These are phyloP conservation scores for Eimeria praecox DNA, from an alignment of 169 alveolate genomes.

Conservation along the genomic window DNA sequence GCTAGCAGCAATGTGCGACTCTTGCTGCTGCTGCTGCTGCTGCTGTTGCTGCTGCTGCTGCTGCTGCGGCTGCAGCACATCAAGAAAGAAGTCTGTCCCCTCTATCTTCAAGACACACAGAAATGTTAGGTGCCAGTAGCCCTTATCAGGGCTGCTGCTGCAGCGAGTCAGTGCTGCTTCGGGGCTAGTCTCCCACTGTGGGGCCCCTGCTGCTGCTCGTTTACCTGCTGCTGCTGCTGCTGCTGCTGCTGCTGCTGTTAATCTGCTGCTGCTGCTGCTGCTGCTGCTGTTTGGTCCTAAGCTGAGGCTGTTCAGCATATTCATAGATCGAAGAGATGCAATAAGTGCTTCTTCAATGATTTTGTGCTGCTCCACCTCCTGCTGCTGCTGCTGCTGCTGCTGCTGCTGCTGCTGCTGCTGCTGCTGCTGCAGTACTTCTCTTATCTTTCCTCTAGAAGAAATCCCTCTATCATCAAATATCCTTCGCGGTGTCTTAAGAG, in stretches of 20 bases:
- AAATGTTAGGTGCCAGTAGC: slow-evolving; percentile 72
- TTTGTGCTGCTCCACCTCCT: not conserved
- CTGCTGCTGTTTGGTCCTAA: not conserved
- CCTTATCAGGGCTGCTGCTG: slow-evolving; percentile 60
- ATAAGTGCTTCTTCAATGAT: slow-evolving; percentile 13
- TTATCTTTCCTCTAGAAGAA: not conserved
- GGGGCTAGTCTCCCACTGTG: slow-evolving; percentile 15
- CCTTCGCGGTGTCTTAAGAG: slow-evolving; percentile 44
- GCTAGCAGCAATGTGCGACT: not conserved
- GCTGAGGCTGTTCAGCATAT: not conserved
- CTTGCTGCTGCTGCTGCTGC: slow-evolving; percentile 21
- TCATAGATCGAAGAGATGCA: slow-evolving; percentile 35
- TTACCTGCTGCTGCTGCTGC: slow-evolving; percentile 3
- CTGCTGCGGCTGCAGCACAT: slow-evolving; percentile 43
- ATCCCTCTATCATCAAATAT: slow-evolving; percentile 39
- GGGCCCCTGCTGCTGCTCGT: not conserved
- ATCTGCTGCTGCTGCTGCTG: not conserved
- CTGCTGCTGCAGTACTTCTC: not conserved
- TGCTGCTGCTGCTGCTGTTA: not conserved
- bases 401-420: slow-evolving; percentile 7
- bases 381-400: slow-evolving; percentile 25
- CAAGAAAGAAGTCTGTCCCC: slow-evolving; percentile 77
- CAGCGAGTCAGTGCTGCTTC: slow-evolving; percentile 59
- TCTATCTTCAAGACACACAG: slow-evolving; percentile 68
- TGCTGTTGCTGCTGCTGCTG: slow-evolving; percentile 17